Conservation (phyloP, 208 protist species). For the Polymyxa betae region DNA sequence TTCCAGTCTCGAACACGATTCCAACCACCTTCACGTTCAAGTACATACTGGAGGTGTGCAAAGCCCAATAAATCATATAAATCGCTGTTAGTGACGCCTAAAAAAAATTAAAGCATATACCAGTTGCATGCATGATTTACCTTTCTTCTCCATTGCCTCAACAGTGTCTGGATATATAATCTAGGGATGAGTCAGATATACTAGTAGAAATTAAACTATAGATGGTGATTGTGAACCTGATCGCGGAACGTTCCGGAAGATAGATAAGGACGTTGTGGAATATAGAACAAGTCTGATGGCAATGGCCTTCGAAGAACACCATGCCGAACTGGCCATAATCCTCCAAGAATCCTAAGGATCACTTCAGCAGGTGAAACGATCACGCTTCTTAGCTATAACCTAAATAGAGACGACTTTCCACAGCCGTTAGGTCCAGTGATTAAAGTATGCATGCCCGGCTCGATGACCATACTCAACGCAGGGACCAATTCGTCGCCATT, state of each 20-base stretch:
- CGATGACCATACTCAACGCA: conserved; percentile 30
- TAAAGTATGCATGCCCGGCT: background rate
- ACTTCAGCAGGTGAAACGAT: background rate
- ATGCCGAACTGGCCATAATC: conserved; percentile 29
- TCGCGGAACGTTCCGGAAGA: conserved; percentile 59
- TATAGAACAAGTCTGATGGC: conserved; percentile 58
- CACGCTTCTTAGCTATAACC: background rate
- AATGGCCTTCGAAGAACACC: conserved; percentile 9
- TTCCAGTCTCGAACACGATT: conserved; percentile 15
- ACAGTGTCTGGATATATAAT: conserved; percentile 58
- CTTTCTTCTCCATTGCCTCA: background rate
- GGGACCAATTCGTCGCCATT: conserved; percentile 14
- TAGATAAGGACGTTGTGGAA: conserved; percentile 64
- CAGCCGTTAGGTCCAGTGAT: conserved; percentile 52
- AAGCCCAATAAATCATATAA: background rate
- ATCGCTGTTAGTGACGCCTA: conserved; percentile 1
- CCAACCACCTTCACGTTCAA: conserved; percentile 31
- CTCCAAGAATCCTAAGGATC: conserved; percentile 7
- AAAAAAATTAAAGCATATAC: background rate
- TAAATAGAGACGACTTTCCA: conserved; percentile 47
- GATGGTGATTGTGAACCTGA: conserved; percentile 7
- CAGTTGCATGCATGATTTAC: background rate
- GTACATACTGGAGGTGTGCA: conserved; percentile 42
- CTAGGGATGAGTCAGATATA: background rate
- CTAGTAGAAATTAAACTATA: background rate